Percentiles rank a stretch among this genome's conserved stretches.
phyloP scores from a whole-genome alignment of 1,284 basidiomycete species.

The Pyrrhoderma lamaoense region DNA sequence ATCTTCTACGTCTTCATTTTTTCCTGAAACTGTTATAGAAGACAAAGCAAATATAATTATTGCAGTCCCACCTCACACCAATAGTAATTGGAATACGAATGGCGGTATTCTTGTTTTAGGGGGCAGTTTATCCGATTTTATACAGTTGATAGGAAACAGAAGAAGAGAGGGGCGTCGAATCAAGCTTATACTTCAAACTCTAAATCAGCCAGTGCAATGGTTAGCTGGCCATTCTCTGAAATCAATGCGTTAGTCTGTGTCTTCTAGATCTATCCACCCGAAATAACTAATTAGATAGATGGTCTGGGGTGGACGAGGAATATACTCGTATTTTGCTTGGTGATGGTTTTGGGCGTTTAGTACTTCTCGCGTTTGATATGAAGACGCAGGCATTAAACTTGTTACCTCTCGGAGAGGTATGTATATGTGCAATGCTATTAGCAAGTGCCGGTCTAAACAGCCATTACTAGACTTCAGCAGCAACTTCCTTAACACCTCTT shows the following conservation, averaged over 20 bases:
- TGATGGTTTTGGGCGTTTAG: constrained; percentile 71
- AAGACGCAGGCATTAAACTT: constrained; percentile 45
- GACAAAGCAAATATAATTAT: constrained; percentile 39
- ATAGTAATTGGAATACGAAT: constrained; percentile 30
- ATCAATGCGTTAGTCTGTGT: constrained; percentile 47
- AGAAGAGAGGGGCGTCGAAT: constrained; percentile 46
- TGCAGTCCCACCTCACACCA: constrained; percentile 35
- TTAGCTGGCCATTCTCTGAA: constrained; percentile 69
- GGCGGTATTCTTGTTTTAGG: constrained; percentile 69
- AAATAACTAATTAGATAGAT: constrained; percentile 31
- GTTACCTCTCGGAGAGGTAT: constrained; percentile 68
- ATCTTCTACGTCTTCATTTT: constrained; percentile 32
- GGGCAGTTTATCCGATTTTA: constrained; percentile 52
- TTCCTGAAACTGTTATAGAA: constrained; percentile 24
- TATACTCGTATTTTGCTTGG: constrained; percentile 57
- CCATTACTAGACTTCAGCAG: constrained; percentile 74
- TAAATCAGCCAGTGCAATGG: constrained; percentile 18
- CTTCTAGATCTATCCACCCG: constrained; percentile 14
- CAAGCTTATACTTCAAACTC: constrained; percentile 24
- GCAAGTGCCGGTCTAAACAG: too few relatives aligned
- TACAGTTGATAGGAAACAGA: constrained; percentile 37
- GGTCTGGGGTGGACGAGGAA: constrained; percentile 39
- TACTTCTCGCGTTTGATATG: constrained; percentile 52
- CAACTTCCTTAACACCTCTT: constrained; percentile 74
- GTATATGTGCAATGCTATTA: constrained; percentile 17